phyloP scores from a whole-genome alignment of 352 stramenopile genomes.

The Saprolegnia diclina region DNA sequence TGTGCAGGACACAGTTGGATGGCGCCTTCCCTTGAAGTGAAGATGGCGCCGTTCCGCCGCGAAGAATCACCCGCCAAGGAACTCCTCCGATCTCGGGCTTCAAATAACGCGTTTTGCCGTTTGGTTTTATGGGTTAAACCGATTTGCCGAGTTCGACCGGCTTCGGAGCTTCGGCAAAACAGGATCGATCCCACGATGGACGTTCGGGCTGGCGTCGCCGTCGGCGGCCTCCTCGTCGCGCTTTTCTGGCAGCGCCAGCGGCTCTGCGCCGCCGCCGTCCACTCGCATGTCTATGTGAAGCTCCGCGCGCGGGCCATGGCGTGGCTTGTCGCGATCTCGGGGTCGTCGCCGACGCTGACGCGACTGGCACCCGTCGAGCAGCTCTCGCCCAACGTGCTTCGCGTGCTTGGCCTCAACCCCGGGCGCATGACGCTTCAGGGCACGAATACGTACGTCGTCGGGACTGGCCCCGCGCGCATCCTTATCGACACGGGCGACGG shows the following conservation, averaged over 20 bases:
- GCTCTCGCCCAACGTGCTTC: conserved; percentile 50
- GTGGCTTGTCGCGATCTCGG: background rate
- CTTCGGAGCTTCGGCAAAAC: too few species aligned
- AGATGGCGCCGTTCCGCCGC: too few species aligned
- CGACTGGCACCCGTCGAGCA: conserved; percentile 37
- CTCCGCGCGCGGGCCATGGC: background rate
- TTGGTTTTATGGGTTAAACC: too few species aligned
- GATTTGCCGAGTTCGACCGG: too few species aligned
- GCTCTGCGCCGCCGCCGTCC: background rate
- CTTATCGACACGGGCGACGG: conserved; percentile 79
- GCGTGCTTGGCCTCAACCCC: conserved; percentile 78
- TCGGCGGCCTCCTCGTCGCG: background rate
- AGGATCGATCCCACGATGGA: too few species aligned
- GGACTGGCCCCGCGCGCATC: conserved; percentile 48
- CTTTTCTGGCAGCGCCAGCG: background rate
- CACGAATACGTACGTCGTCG: conserved; percentile 88
- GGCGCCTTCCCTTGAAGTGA: too few species aligned
- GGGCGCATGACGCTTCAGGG: conserved; percentile 84
- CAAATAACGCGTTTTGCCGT: too few species aligned
- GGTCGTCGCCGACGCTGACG: background rate
- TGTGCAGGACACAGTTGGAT: too few species aligned
- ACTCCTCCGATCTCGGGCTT: too few species aligned
- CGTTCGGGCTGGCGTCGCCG: too few species aligned
- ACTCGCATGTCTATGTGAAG: background rate
- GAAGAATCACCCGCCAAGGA: too few species aligned